Percentiles rank a stretch among this genome's conserved stretches.
These are phyloP conservation scores for Penicillium verhagenii DNA, from an alignment of 495 filamentous ascomycete species.

Conservation along the genomic window DNA sequence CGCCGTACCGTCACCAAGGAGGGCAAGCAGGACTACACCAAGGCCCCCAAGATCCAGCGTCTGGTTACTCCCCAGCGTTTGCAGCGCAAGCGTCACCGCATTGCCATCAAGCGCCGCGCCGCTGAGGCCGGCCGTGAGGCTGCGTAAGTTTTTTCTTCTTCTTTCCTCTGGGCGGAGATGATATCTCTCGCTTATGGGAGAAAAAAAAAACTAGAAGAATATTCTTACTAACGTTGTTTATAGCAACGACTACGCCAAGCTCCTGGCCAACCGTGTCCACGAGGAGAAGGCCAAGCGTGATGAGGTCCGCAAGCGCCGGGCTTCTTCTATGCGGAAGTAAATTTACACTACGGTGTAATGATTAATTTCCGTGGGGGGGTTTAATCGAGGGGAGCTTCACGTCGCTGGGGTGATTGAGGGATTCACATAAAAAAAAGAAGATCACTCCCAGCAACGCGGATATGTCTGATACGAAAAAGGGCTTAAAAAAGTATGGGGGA, in stretches of 20 bases:
- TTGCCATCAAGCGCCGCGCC: slow-evolving; percentile 95
- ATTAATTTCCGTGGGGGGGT: slow-evolving; percentile 37
- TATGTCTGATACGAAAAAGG: slow-evolving; percentile 32
- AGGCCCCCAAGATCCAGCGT: slow-evolving; percentile 98
- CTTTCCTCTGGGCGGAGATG: neutral
- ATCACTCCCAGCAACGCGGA: slow-evolving; percentile 31
- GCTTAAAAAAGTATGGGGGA: slow-evolving; percentile 23
- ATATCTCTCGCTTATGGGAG: too few species aligned
- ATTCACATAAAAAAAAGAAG: slow-evolving; percentile 26
- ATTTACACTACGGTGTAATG: slow-evolving; percentile 29
- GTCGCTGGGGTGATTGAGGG: slow-evolving; percentile 24
- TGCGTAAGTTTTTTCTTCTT: slow-evolving; percentile 97
- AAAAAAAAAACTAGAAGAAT: too few species aligned
- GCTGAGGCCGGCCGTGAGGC: slow-evolving; percentile 95
- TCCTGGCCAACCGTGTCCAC: slow-evolving; percentile 90
- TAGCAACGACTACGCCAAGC: slow-evolving; percentile 83
- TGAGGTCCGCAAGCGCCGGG: slow-evolving; percentile 91
- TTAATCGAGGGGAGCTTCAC: slow-evolving; percentile 40
- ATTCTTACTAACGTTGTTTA: slow-evolving; percentile 30
- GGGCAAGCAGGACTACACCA: slow-evolving; percentile 97
- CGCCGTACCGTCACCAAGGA: slow-evolving; percentile 97
- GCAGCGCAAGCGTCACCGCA: slow-evolving; percentile 97
- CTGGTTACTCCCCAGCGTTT: slow-evolving; percentile 99
- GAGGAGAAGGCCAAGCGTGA: slow-evolving; percentile 90
- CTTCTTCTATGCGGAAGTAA: slow-evolving; percentile 94